phyloP scores from a whole-genome alignment of 176 grass and related monocot genomes.

The Oryza glumipatula region DNA sequence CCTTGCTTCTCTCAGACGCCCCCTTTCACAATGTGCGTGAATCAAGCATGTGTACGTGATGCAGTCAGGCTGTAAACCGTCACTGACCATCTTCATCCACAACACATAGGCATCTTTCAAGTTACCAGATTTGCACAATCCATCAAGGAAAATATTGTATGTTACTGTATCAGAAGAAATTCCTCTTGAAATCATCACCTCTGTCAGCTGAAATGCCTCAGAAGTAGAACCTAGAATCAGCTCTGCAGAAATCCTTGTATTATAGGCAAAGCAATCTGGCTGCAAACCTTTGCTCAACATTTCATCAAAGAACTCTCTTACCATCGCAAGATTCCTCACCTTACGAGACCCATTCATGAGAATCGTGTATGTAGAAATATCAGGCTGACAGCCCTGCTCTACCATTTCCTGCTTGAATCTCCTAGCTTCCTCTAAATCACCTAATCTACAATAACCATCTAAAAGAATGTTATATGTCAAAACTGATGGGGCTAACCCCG shows the following conservation, averaged over 20 bases:
- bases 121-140: constrained; percentile 65
- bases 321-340: constrained; percentile 52
- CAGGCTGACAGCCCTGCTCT: constrained; percentile 37
- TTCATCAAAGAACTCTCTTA: constrained; percentile 62
- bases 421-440: constrained; percentile 49
- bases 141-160: constrained; percentile 75
- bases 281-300: constrained; percentile 59
- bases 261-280: constrained; percentile 70
- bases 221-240: constrained; percentile 49
- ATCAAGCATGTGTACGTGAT: constrained; percentile 78
- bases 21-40: constrained; percentile 63
- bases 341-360: constrained; percentile 75
- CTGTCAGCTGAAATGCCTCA: constrained; percentile 55
- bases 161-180: constrained; percentile 59
- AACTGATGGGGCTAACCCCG: constrained; percentile 45
- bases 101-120: constrained; percentile 59
- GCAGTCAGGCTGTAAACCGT: constrained; percentile 61
- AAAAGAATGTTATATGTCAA: constrained; percentile 73
- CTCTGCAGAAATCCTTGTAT: constrained; percentile 51
- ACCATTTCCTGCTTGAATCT: constrained; percentile 69
- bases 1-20: constrained; percentile 57
- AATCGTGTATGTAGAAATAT: constrained; percentile 75
- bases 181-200: constrained; percentile 60
- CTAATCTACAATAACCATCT: constrained; percentile 66
- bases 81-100: constrained; percentile 58